phyloP scores from a whole-genome alignment of 2,329 filamentous ascomycete genomes.

The Hypoxylon sp. region DNA sequence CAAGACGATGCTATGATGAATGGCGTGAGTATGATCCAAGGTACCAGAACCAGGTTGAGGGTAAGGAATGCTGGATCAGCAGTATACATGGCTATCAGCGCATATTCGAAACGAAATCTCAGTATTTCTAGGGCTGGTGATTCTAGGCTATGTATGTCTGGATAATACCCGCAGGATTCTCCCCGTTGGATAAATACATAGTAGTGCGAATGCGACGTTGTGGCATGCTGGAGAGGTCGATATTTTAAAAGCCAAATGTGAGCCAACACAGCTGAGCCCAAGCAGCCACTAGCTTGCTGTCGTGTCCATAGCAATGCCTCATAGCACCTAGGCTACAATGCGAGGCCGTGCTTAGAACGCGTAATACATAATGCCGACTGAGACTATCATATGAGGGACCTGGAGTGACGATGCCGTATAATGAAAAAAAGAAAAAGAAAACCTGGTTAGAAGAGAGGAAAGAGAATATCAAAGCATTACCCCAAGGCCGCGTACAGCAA shows the following conservation, averaged over 20 bases:
- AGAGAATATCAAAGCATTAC: conserved; percentile 4
- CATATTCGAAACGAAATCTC: conserved; percentile 23
- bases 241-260: conserved; percentile 18
- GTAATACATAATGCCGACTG: too few relatives aligned
- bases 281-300: conserved; percentile 7
- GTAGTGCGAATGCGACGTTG: conserved; percentile 28
- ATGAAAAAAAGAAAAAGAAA: too few relatives aligned
- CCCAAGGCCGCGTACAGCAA: conserved; percentile 5
- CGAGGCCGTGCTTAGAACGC: conserved; percentile 1
- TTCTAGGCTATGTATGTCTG: conserved; percentile 35
- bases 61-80: conserved; percentile 27
- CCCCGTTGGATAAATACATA: conserved; percentile 37
- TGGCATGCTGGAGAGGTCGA: conserved; percentile 13
- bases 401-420: too few relatives aligned
- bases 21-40: conserved; percentile 21
- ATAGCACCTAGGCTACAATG: conserved; percentile 5
- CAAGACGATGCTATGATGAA: conserved; percentile 21
- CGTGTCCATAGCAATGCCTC: conserved; percentile 2
- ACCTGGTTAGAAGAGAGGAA: background rate
- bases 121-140: conserved; percentile 8
- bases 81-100: conserved; percentile 18
- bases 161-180: conserved; percentile 27
- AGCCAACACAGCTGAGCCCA: conserved; percentile 2
- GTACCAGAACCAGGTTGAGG: conserved; percentile 16
- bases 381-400: too few relatives aligned